Base-by-base conservation (phyloP, 2,329 filamentous ascomycete genomes). In the Neurospora crassa region DNA sequence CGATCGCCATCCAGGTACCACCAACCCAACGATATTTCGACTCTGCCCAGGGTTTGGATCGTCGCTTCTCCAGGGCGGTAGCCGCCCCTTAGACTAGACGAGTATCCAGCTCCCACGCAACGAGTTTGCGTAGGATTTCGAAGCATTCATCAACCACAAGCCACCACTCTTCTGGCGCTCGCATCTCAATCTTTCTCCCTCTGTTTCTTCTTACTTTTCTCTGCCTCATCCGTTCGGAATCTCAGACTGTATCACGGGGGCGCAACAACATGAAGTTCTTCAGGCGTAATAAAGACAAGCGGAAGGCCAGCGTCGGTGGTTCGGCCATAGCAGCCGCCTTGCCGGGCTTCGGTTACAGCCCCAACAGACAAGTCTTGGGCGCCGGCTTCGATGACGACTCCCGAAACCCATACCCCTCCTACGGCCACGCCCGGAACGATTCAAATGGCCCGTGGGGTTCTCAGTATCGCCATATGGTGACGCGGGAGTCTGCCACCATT, bases 401-500 rank as follows among this genome's bases (percentile, higher is more conserved):
- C 68, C 72, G 74, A 40, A 37, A n/a, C 14, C 53, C 53, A 37
- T 63, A 37, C 37, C 53, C 53, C 29, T 72, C 76, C 59, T 69
- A 70, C 20, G 67, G 68, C 68, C 70, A 69, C 67, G 67, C 16
- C 7, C 53, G 53, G 29, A 63, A 37, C 16, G 53, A 63, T 37
- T 63, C 53, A 16, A 63, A 63, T 16, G 53, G 53, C 11, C 53
- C 53, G 34, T 63, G 53, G 53, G 16, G 24, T 37, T 10, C 53
- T 68, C 70, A 68, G 68, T 74, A 73, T 72, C 74, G 73, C n/a
- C 74, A 79, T 72, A 80, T 79, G 70, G 82, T 83, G 10, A 84
- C 82, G 5, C 75, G 75, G 34, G 75, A 77, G 40, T 87, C 85
- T 7, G 81, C 83, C 16, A 77, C 77, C 16, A 74, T 81, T 45